Evolutionary conservation across 208 protist species (phyloP).

Genomic region (Trypanosoma platydactyli): DNA sequence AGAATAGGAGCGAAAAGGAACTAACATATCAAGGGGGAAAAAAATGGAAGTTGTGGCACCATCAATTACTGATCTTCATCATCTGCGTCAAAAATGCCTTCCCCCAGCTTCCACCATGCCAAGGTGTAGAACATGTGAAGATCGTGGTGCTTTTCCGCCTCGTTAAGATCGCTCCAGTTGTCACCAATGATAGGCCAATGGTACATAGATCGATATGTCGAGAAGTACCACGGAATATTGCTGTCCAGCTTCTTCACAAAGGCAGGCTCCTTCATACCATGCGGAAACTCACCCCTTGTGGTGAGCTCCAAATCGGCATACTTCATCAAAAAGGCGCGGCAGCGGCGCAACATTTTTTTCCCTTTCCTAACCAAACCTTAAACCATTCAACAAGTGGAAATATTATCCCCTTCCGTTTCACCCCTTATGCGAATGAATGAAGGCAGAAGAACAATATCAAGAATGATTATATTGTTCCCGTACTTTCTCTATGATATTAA

Average conservation of each 20-base stretch:
- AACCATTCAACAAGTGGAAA: too few species aligned
- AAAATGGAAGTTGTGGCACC: constrained; percentile 3
- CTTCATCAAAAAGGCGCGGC: constrained; percentile 53
- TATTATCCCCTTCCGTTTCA: too few species aligned
- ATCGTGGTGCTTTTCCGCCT: constrained; percentile 83
- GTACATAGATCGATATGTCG: constrained; percentile 89
- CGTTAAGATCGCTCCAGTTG: constrained; percentile 87
- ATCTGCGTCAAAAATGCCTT: constrained; percentile 86
- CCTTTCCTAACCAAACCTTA: constrained; percentile 11
- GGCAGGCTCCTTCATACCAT: constrained; percentile 88
- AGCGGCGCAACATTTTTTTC: constrained; percentile 49
- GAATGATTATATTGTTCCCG: too few species aligned
- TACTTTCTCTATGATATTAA: too few species aligned
- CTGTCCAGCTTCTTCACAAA: constrained; percentile 89
- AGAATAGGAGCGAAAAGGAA: background rate
- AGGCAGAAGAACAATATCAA: too few species aligned
- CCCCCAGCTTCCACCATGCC: constrained; percentile 89
- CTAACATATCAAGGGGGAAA: background rate
- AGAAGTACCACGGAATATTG: constrained; percentile 93
- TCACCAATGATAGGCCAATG: constrained; percentile 87
- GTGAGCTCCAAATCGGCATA: constrained; percentile 87
- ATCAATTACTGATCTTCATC: constrained; percentile 62
- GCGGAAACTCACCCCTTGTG: constrained; percentile 86
- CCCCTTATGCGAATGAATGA: too few species aligned
- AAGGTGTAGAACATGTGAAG: constrained; percentile 92